Percentiles rank a stretch among this genome's conserved stretches.
phyloP scores from a whole-genome alignment of 805 yeast species.

The Blastobotrys peoriensis region DNA sequence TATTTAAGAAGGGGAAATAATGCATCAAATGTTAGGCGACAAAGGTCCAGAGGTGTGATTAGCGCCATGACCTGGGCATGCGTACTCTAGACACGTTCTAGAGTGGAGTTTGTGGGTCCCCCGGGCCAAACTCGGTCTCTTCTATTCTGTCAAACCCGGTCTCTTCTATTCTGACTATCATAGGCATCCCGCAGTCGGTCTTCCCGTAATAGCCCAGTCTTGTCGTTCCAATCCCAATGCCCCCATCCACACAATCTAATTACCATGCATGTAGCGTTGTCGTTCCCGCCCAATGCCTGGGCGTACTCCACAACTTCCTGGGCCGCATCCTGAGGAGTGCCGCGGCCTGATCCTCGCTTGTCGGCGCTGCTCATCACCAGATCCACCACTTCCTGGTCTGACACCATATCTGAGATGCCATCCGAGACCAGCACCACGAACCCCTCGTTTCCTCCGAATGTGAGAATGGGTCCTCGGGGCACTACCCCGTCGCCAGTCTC shows the following conservation, averaged over 20 bases:
- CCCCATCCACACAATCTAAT: conserved; percentile 89
- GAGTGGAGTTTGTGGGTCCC: too few relatives aligned
- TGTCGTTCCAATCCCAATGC: conserved; percentile 65
- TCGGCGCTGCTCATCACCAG: conserved; percentile 61
- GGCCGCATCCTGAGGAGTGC: conserved; percentile 82
- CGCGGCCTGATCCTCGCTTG: conserved; percentile 51
- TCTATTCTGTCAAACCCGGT: neutral
- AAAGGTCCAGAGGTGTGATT: too few relatives aligned
- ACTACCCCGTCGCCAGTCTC: neutral
- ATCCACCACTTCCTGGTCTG: conserved; percentile 91
- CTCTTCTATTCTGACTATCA: conserved; percentile 9
- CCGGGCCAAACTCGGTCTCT: neutral
- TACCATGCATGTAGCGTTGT: conserved; percentile 90
- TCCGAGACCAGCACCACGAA: conserved; percentile 80
- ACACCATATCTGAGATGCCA: conserved; percentile 74
- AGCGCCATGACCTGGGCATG: too few relatives aligned
- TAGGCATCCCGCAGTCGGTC: conserved; percentile 49
- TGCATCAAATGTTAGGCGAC: neutral
- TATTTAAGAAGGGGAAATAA: conserved; percentile 44
- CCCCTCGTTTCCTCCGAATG: conserved; percentile 77
- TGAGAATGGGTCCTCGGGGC: conserved; percentile 28
- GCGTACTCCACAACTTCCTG: conserved; percentile 78
- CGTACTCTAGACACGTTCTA: neutral
- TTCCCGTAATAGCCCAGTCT: conserved; percentile 79
- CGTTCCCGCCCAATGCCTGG: conserved; percentile 84